Evolutionary conservation across 768 basidiomycete species (phyloP), one percentile per base, ranked within the genome.

Genomic region (Pleurotus cornucopiae): DNA sequence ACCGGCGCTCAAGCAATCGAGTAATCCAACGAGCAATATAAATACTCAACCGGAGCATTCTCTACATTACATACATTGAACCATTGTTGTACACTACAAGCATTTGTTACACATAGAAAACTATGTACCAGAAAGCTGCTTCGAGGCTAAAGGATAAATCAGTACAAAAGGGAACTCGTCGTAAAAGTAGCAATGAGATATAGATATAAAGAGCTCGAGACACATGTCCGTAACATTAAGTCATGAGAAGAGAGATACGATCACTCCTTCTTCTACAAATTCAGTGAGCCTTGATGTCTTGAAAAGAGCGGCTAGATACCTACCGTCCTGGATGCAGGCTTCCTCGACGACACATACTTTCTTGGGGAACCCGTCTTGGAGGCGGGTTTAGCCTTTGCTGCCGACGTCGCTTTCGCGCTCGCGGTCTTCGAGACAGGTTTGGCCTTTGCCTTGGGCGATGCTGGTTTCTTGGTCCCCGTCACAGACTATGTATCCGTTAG

Each of bases 391-490:
- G 63, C 46, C 46, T 55, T 57, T 23, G 48, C 54, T 34, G 56
- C 39, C 3, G 20, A 7, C n/a, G 54, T 21, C 25, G 47, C n/a
- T 23, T 55, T 55, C n/a, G 54, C 58, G 51, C 67, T 55, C 55
- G 69, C 69, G 14, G 67, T 47, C 58, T 69, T 70, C 38, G 66
- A 64, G 14, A 64, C 61, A 7, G 67, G 56, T 60, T 67, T 68
- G 14, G 63, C 54, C 57, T 62, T 72, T 37, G 68, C n/a, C 58
- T 71, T 73, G 23, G 67, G 60, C 5, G 58, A 61, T 12, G 71
- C 62, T 57, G 76, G 76, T 65, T 76, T 76, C 7, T 67, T 57
- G 41, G 71, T 72, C 25, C 73, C 74, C n/a, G 63, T 73, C 20
- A 74, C 66, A 45, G 75, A 60, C 76, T 76, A 54, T 14, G 20